phyloP scores from a whole-genome alignment of 106 monocot genomes.

The Allium sativum region DNA sequence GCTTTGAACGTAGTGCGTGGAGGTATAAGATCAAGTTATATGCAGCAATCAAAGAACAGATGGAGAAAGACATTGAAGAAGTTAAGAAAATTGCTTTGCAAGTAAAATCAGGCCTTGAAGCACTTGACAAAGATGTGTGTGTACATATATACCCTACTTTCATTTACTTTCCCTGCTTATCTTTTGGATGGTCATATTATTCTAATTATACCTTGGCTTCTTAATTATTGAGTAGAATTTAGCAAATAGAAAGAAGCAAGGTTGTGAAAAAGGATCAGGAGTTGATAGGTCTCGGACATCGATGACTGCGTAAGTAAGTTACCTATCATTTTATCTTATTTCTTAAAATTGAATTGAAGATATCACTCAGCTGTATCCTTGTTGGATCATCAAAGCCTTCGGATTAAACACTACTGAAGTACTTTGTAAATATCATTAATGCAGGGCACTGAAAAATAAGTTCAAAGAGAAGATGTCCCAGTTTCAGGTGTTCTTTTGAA shows the following conservation, averaged over 20 bases:
- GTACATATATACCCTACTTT: not conserved
- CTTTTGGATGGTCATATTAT: not conserved
- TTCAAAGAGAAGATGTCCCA: constrained; percentile 46
- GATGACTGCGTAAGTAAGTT: constrained; percentile 62
- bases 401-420: not conserved
- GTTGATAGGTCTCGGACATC: constrained; percentile 50
- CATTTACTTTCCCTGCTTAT: no score
- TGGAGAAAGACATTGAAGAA: constrained; percentile 55
- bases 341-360: not conserved
- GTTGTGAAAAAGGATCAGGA: constrained; percentile 45
- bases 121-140: constrained; percentile 67
- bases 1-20: not conserved
- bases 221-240: constrained; percentile 28
- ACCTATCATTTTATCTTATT: not conserved
- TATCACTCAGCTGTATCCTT: not conserved
- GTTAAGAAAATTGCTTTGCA: constrained; percentile 28
- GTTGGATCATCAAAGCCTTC: not conserved
- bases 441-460: constrained; percentile 46
- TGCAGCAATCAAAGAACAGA: constrained; percentile 41
- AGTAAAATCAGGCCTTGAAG: constrained; percentile 37
- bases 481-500: constrained; percentile 44
- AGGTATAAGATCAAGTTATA: not conserved
- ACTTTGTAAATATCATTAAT: not conserved
- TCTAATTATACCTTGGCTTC: not conserved
- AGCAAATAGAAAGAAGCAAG: constrained; percentile 33